phyloP scores from a whole-genome alignment of 345 rosid genomes.

The Arabis hirsuta region DNA sequence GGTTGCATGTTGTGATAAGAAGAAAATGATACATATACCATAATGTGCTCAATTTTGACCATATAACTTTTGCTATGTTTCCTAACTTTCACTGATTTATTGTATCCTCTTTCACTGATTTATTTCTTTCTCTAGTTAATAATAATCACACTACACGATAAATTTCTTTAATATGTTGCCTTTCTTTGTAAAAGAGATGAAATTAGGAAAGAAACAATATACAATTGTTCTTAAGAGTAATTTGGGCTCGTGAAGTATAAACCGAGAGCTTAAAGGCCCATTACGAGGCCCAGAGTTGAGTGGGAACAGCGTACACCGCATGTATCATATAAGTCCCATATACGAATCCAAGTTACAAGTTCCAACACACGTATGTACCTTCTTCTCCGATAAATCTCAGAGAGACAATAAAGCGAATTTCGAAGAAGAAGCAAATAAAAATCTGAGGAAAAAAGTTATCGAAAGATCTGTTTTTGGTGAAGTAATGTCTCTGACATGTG shows the following conservation, averaged over 20 bases:
- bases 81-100: background rate
- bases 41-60: slow-evolving; percentile 6
- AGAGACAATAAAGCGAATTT: background rate
- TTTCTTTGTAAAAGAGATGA: background rate
- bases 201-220: background rate
- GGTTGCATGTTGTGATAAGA: slow-evolving; percentile 3
- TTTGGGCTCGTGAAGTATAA: slow-evolving; percentile 1
- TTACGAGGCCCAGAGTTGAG: background rate
- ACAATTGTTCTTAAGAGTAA: background rate
- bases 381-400: background rate
- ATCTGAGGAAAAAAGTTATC: background rate
- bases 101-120: too few species aligned
- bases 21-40: slow-evolving; percentile 8
- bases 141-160: background rate
- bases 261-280: background rate
- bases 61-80: background rate
- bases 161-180: background rate
- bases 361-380: background rate
- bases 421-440: background rate
- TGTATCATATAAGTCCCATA: background rate
- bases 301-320: background rate
- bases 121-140: background rate
- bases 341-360: too few species aligned
- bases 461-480: slow-evolving; percentile 1
- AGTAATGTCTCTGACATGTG: slow-evolving; percentile 76